Evolutionary conservation across 176 grass and related monocot genomes (phyloP).

Genomic region (Triticum aestivum): IWGSC_CS_RefSeq_v2.1 NC_057802.1:148445414-148445913

Average conservation of each 20-base stretch:
- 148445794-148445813: constrained; percentile 80
- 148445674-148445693: constrained; percentile 81
- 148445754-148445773: constrained; percentile 61
- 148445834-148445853: constrained; percentile 78
- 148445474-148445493: constrained; percentile 69
- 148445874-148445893: constrained; percentile 88
- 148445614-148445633: constrained; percentile 74
- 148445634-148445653: constrained; percentile 85
- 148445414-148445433: constrained; percentile 69
- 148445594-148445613: constrained; percentile 46
- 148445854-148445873: constrained; percentile 69
- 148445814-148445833: constrained; percentile 82
- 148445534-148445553: constrained; percentile 59
- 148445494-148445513: constrained; percentile 81
- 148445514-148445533: constrained; percentile 78
- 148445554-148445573: constrained; percentile 72
- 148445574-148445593: constrained; percentile 65
- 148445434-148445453: constrained; percentile 61
- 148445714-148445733: constrained; percentile 60
- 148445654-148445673: constrained; percentile 78
- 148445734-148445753: constrained; percentile 63
- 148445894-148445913: constrained; percentile 80
- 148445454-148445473: constrained; percentile 85
- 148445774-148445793: constrained; percentile 70
- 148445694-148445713: constrained; percentile 77